Evolutionary conservation across 441 rosid species (phyloP).

Genomic region (Adansonia gregorii): DNA sequence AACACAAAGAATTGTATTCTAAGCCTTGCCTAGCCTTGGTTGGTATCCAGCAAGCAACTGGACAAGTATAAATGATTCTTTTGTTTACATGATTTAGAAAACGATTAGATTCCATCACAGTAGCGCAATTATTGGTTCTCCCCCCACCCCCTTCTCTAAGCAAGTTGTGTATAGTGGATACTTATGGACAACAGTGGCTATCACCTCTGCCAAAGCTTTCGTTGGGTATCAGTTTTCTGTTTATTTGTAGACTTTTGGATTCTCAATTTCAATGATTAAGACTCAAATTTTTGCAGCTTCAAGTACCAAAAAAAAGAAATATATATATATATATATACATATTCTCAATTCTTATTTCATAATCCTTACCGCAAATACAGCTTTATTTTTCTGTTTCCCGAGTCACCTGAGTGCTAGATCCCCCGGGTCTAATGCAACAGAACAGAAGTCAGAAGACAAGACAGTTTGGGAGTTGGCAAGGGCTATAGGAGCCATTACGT

Average conservation of each 20-base stretch:
- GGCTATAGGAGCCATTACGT: not conserved
- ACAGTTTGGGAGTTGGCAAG: slow-evolving; percentile 1
- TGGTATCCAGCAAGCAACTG: slow-evolving; percentile 45
- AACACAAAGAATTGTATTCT: slow-evolving; percentile 23
- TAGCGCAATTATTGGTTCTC: slow-evolving; percentile 36
- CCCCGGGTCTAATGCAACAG: not conserved
- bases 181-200: slow-evolving; percentile 23
- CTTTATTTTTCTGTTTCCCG: not conserved
- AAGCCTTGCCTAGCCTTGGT: slow-evolving; percentile 24
- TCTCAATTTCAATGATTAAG: not conserved
- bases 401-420: too few relatives aligned
- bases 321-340: not conserved
- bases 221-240: not conserved
- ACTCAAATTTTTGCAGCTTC: not conserved
- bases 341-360: not conserved
- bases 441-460: not conserved
- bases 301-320: not conserved
- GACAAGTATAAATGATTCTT: slow-evolving; percentile 44
- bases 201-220: not conserved
- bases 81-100: slow-evolving; percentile 44
- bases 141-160: not conserved
- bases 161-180: slow-evolving; percentile 35
- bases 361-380: not conserved
- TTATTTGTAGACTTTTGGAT: not conserved
- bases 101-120: slow-evolving; percentile 23